phyloP scores from a whole-genome alignment of 192 early-diverging fungal species.

The Linnemannia zychae region DNA sequence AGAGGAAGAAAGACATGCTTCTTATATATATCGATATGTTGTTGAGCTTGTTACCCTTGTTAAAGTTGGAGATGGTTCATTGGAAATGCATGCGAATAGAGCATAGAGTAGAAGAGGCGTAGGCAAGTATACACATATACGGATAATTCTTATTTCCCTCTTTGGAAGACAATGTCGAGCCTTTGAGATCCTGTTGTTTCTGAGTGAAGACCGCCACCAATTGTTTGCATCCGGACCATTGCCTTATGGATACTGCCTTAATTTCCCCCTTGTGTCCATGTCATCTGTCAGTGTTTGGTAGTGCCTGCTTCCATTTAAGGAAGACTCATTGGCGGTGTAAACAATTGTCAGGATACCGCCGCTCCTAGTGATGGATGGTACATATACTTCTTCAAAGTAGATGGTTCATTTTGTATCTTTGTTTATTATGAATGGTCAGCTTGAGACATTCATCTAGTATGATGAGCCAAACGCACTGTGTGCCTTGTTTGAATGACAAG shows the following conservation, averaged over 20 bases:
- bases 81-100: not conserved
- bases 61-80: not conserved
- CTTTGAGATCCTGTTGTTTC: constrained; percentile 1
- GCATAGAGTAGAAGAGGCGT: not conserved
- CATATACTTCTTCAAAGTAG: not conserved
- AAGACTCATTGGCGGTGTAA: not conserved
- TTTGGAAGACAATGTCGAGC: not conserved
- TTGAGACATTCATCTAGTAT: not conserved
- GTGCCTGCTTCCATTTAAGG: not conserved
- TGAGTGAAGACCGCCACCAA: not conserved
- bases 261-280: no score
- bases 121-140: not conserved
- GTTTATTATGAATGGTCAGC: not conserved
- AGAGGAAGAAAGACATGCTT: no score
- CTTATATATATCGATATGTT: no score
- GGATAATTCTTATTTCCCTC: not conserved
- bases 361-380: no score
- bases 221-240: not conserved
- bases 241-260: not conserved
- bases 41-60: not conserved
- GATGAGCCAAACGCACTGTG: constrained; percentile 63
- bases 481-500: constrained; percentile 61
- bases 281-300: not conserved
- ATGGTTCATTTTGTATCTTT: not conserved
- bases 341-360: not conserved